These are phyloP conservation scores for Pyrenula massariospora DNA, from an alignment of 495 filamentous ascomycete species.

Conservation along the genomic window DNA sequence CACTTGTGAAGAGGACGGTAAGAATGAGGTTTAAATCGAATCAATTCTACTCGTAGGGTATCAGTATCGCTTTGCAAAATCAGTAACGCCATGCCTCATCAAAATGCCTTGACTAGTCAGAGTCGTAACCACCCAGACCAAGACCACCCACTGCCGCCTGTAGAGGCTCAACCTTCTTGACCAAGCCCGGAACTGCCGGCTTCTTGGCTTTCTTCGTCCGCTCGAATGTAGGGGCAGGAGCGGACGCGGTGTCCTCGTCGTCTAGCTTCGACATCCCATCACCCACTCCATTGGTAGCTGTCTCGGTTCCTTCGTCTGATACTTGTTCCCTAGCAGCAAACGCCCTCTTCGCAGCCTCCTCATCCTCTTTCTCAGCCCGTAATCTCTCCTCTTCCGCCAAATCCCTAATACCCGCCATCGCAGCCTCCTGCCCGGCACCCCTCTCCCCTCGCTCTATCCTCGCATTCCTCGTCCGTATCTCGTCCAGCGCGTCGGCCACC, in stretches of 20 bases:
- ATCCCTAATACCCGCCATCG: constrained; percentile 27
- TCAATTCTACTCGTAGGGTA: no score
- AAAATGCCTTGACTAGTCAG: no score
- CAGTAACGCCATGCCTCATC: no score
- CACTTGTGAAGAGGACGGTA: no score
- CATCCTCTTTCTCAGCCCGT: constrained; percentile 68
- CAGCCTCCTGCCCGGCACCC: constrained; percentile 38
- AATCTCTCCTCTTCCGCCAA: constrained; percentile 45
- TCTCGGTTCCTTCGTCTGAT: constrained; percentile 32
- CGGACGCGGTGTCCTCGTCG: constrained; percentile 19
- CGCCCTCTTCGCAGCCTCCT: constrained; percentile 69
- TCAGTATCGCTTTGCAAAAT: no score
- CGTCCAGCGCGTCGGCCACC: constrained; percentile 90
- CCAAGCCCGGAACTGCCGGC: constrained; percentile 54
- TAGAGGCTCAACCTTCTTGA: constrained; percentile 83
- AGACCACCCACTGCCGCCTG: not conserved
- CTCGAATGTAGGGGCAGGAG: constrained; percentile 62
- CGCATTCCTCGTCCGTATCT: constrained; percentile 86
- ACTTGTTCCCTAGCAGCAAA: constrained; percentile 53
- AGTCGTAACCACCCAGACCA: not conserved
- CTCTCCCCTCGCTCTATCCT: constrained; percentile 63
- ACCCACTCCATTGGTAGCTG: constrained; percentile 13
- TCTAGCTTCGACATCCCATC: constrained; percentile 11
- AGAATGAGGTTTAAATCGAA: no score
- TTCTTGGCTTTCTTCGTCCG: constrained; percentile 76